Evolutionary conservation across 2,329 filamentous ascomycete species (phyloP), one percentile per base, ranked within the genome.

Genomic region (Neospermospora avenae): DNA sequence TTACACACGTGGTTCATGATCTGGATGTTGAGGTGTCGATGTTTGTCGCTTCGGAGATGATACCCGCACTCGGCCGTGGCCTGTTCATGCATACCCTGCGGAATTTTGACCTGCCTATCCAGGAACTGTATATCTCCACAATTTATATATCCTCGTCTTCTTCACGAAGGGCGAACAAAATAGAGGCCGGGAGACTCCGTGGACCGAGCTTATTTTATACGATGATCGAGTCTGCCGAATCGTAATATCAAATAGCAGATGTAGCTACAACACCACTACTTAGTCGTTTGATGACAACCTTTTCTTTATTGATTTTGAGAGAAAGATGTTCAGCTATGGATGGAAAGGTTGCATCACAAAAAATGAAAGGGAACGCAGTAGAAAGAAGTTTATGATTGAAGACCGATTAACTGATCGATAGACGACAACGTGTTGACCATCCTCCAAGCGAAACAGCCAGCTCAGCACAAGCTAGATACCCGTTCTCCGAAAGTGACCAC

Each of bases 331-430:
- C 57, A 55, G 60, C 61, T 64, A 57, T 45, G 45, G 52, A 66
- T 59, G 61, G 58, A 65, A 61, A 64, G 55, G 56, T 63, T 58
- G 41, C 58, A 64, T 59, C 54, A 49, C 64, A 68, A 63, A 58
- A 64, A 57, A 69, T 61, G 54, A 63, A 59, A 63, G 37, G 55
- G 66, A 63, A 58, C 62, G 61, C 56, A 62, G 62, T 59, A 51
- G 58, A 67, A 68, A 68, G 65, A 58, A 63, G 67, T 67, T 65
- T 68, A 70, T 70, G 65, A 70, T 69, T 65, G 57, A 70, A 66
- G 65, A 70, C 66, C 63, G 60, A 65, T 65, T 69, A 64, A 65
- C 65, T 63, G 67, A 66, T 70, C 62, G 65, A 67, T 66, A 69
- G 65, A 69, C 65, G 61, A 69, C 64, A 69, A 67, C 60, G 62